Conservation (phyloP, 2,329 filamentous ascomycete genomes). For the Cytospora chrysosperma region DNA sequence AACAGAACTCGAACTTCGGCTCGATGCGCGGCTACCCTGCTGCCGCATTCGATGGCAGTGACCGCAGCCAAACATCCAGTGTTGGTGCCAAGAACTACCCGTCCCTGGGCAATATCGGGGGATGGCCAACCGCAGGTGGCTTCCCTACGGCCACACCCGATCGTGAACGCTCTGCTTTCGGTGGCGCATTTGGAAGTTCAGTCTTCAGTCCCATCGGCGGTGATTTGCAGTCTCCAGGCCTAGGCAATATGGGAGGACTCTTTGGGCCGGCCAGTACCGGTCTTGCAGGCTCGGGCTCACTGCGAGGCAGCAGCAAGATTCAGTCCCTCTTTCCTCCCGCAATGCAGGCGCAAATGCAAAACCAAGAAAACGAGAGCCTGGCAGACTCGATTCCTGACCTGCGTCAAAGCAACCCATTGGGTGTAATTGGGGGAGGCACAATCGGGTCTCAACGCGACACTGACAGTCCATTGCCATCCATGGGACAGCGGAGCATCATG, state of each 20-base stretch:
- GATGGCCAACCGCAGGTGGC: slow-evolving; percentile 52
- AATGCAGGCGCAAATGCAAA: slow-evolving; percentile 90
- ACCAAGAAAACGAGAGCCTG: slow-evolving; percentile 62
- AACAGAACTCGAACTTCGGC: slow-evolving; percentile 52
- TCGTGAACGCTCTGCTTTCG: slow-evolving; percentile 57
- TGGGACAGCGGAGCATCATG: slow-evolving; percentile 54
- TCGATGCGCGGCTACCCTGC: slow-evolving; percentile 51
- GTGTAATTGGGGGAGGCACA: slow-evolving; percentile 63
- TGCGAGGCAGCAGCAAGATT: slow-evolving; percentile 76
- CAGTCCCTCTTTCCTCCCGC: slow-evolving; percentile 82
- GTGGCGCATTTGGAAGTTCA: slow-evolving; percentile 70
- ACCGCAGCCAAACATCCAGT: slow-evolving; percentile 91
- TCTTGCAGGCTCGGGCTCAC: slow-evolving; percentile 59
- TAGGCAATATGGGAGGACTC: slow-evolving; percentile 66
- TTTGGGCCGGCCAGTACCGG: slow-evolving; percentile 64
- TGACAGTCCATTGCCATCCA: slow-evolving; percentile 56
- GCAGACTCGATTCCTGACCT: slow-evolving; percentile 59
- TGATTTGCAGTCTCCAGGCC: slow-evolving; percentile 73
- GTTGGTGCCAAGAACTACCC: slow-evolving; percentile 75
- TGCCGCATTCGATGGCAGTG: slow-evolving; percentile 66
- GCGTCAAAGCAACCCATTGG: slow-evolving; percentile 61
- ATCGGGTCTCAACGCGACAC: slow-evolving; percentile 58
- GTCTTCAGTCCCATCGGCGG: slow-evolving; percentile 70
- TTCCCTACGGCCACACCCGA: slow-evolving; percentile 67
- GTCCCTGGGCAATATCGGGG: slow-evolving; percentile 58